phyloP scores from a whole-genome alignment of 1,284 basidiomycete genomes.

The Paramarasmius palmivorus region DNA sequence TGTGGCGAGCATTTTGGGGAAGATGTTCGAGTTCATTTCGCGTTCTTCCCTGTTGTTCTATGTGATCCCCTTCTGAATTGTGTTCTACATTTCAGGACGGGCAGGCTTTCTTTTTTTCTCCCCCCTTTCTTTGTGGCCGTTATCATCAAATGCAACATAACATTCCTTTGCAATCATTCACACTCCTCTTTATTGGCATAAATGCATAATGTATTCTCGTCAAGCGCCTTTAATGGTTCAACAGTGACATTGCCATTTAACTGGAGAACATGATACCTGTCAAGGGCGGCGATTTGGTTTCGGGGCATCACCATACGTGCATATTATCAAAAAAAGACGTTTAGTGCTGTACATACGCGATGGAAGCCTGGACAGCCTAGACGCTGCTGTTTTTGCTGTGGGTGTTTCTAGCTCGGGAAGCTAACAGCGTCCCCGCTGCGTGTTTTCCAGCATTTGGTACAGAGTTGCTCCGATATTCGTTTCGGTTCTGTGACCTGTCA shows the following conservation, averaged over 20 bases:
- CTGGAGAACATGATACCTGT: too few species aligned
- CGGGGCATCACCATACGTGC: too few species aligned
- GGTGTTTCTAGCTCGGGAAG: too few species aligned
- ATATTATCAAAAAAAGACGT: too few species aligned
- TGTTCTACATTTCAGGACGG: not conserved
- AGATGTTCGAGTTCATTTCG: not conserved
- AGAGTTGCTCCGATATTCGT: too few species aligned
- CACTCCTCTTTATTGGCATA: not conserved
- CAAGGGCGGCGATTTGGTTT: too few species aligned
- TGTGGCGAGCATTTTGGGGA: not conserved
- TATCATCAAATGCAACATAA: conserved; percentile 6
- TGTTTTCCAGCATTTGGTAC: too few species aligned
- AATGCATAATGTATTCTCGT: conserved; percentile 6
- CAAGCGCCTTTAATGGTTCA: not conserved
- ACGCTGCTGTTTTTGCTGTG: too few species aligned
- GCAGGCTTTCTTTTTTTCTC: not conserved
- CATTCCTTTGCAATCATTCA: conserved; percentile 14
- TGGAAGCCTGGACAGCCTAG: too few species aligned
- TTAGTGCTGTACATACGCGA: too few species aligned
- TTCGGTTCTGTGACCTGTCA: too few species aligned
- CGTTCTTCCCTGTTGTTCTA: not conserved
- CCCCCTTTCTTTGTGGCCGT: not conserved
- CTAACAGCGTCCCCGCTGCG: too few species aligned
- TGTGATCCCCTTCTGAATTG: not conserved
- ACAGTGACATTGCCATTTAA: not conserved